Conservation (phyloP, 169 alveolate genomes). For the Eimeria necatrix region DNA sequence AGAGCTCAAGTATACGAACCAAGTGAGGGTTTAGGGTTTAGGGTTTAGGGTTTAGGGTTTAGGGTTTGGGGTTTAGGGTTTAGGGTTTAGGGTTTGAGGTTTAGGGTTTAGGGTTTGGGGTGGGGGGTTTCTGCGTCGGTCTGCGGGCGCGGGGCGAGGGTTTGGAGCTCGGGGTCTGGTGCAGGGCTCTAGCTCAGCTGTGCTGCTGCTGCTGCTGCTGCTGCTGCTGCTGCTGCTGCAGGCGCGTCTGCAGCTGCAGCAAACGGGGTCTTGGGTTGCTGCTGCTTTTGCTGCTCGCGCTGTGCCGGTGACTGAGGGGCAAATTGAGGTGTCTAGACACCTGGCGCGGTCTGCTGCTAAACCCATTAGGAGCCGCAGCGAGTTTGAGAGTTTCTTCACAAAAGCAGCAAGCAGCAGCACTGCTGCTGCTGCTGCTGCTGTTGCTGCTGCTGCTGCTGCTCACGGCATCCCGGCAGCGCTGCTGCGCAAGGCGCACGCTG, state of each 20-base stretch:
- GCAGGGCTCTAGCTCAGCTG: too few species aligned
- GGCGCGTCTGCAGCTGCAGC: constrained; percentile 41
- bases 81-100: too few species aligned
- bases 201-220: neutral
- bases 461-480: constrained; percentile 23
- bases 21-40: constrained; percentile 20
- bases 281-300: constrained; percentile 48
- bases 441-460: constrained; percentile 49
- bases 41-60: neutral
- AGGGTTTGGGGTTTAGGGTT: neutral
- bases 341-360: constrained; percentile 17
- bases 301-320: neutral
- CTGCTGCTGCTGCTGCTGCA: constrained; percentile 31
- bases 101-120: too few species aligned
- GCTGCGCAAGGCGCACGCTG: constrained; percentile 28
- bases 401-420: neutral
- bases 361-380: neutral
- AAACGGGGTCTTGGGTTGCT: constrained; percentile 35
- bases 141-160: too few species aligned
- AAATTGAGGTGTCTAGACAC: constrained; percentile 43
- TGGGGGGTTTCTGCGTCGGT: too few species aligned
- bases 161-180: too few species aligned
- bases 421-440: constrained; percentile 35
- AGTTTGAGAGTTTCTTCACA: neutral
- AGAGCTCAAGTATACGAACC: constrained; percentile 24